Evolutionary conservation across 331 rosid genomes (phyloP).

Genomic region (Phaseolus coccineus): DNA sequence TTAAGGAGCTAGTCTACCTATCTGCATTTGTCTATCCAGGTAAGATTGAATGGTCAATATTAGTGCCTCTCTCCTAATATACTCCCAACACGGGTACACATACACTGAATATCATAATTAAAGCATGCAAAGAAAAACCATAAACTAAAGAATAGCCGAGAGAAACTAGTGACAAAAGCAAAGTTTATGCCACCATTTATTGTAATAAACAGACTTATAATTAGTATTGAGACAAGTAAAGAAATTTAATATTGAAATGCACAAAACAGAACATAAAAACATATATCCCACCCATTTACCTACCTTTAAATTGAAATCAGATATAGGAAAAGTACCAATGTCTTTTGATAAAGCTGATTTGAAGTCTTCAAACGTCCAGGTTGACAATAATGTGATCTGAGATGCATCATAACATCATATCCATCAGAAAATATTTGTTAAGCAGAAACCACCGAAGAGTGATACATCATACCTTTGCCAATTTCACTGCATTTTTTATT

Average conservation of each 20-base stretch:
- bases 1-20: background rate
- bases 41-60: background rate
- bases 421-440: constrained; percentile 28
- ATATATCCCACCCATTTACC: constrained; percentile 27
- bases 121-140: constrained; percentile 22
- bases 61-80: background rate
- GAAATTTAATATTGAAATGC: constrained; percentile 5
- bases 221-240: constrained; percentile 17
- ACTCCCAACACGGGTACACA: background rate
- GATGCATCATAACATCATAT: constrained; percentile 39
- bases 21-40: background rate
- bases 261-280: constrained; percentile 22
- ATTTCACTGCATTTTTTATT: constrained; percentile 82
- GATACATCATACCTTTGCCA: constrained; percentile 72
- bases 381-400: constrained; percentile 64
- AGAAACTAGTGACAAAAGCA: background rate
- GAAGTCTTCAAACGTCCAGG: constrained; percentile 80
- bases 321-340: constrained; percentile 61
- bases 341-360: constrained; percentile 64
- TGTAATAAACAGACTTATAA: constrained; percentile 18
- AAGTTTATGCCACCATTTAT: constrained; percentile 16
- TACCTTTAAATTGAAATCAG: constrained; percentile 83
- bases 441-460: constrained; percentile 37
- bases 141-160: constrained; percentile 7
- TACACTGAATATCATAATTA: background rate